Conservation (phyloP, 345 rosid genomes). For the Anacardium occidentale region DNA sequence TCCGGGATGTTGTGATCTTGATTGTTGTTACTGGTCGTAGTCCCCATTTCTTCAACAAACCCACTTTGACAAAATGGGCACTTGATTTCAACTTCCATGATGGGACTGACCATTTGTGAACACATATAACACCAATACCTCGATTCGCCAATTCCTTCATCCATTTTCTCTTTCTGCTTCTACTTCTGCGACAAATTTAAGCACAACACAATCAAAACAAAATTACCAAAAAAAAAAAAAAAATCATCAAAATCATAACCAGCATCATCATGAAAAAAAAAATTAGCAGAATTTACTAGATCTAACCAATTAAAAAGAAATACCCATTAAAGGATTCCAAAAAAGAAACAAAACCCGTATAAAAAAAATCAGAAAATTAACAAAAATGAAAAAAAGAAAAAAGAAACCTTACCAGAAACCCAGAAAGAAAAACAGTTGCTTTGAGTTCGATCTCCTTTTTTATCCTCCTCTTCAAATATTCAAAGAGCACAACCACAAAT, state of each 20-base stretch:
- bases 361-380: too few species aligned
- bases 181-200: conserved; percentile 22
- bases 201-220: not conserved
- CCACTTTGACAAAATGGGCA: conserved; percentile 78
- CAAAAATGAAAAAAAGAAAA: not conserved
- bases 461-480: not conserved
- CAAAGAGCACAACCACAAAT: not conserved
- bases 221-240: not conserved
- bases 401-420: not conserved
- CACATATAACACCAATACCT: conserved; percentile 73
- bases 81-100: conserved; percentile 68
- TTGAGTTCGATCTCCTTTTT: not conserved
- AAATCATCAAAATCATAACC: not conserved
- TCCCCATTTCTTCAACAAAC: conserved; percentile 49
- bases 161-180: conserved; percentile 29
- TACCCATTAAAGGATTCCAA: too few species aligned
- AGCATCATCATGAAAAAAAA: too few species aligned
- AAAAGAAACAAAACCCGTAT: too few species aligned
- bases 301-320: too few species aligned
- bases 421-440: conserved; percentile 10
- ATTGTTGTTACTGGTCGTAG: conserved; percentile 18
- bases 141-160: conserved; percentile 40
- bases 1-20: conserved; percentile 38
- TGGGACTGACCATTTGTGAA: conserved; percentile 62
- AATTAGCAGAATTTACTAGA: too few species aligned